Base-by-base conservation (phyloP, 768 basidiomycete genomes). In the Sistotremastrum suecicum region DNA sequence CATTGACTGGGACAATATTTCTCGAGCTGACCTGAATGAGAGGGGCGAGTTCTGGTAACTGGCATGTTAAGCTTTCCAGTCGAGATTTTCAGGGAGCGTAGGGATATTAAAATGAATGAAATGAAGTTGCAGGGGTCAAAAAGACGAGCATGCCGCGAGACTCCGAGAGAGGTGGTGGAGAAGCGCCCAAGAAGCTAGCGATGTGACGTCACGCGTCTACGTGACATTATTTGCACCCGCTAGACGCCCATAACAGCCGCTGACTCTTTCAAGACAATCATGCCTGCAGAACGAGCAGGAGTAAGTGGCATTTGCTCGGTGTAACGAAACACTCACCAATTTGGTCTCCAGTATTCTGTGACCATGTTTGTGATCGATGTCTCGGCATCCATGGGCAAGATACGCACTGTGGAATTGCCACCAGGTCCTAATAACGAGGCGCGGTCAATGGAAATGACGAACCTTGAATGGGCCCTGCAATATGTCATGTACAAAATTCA, bases 401-500 rank as follows among this genome's bases (percentile, higher is more conserved):
- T 65, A 42, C 66, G 77, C 44, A 70, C 66, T 1, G 70, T 88
- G 37, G 67, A 79, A 37, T 57, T 80, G 28, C 67, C 76, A 3
- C 63, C 66, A 32, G 72, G 71, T 29, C 63, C 72, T 8, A 63
- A 72, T 35, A 75, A 74, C 41, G 71, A 78, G 51, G 54, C 62
- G 34, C 66, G 64, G 39, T 63, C 66, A 9, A 63, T 70, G 35
- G 70, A 84, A 53, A 78, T 82, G 63, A 76, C 83, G 5, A 83
- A 87, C 58, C 69, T 98, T 31, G 76, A 86, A 54, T 83, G 83
- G 74, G 71, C 75, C 1, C 69, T 94, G 39, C 84, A 89, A 56
- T 95, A 81, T 56, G 85, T 87, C 10, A 88, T 86, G 59, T 72
- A 89, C 52, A 90, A 90, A 61, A 74, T 92, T 34, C 88, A 94